Conservation (phyloP, 352 stramenopile species). For the Globisporangium heterothallicum region DNA sequence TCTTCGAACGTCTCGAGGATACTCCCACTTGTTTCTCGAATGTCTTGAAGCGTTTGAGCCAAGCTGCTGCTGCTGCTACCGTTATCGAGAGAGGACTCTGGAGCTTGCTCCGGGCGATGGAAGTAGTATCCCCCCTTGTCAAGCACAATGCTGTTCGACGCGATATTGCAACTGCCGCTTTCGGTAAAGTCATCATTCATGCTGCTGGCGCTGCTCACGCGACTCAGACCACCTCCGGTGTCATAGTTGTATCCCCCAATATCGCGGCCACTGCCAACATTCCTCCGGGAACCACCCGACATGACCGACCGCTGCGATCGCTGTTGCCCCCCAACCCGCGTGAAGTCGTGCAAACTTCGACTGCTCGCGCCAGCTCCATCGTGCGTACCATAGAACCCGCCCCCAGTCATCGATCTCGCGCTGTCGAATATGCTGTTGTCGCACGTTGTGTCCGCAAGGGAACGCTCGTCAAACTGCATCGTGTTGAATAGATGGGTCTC, state of each 20-base stretch:
- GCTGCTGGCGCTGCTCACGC: constrained; percentile 42
- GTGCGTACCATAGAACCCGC: constrained; percentile 2
- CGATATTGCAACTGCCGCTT: constrained; percentile 16
- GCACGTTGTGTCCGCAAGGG: constrained; percentile 25
- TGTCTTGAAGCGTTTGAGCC: constrained; percentile 16
- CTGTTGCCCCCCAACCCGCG: constrained; percentile 9
- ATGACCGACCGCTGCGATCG: constrained; percentile 25
- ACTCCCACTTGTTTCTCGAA: constrained; percentile 28
- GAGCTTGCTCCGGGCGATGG: constrained; percentile 27
- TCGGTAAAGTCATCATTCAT: constrained; percentile 37
- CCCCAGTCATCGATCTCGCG: constrained; percentile 14
- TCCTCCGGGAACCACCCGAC: constrained; percentile 15
- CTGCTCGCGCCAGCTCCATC: constrained; percentile 23
- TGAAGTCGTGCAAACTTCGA: constrained; percentile 13
- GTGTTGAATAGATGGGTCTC: constrained; percentile 28
- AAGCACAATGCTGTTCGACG: constrained; percentile 61
- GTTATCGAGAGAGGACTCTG: not conserved
- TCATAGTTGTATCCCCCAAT: constrained; percentile 29
- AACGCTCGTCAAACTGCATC: constrained; percentile 43
- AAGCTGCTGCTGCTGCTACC: constrained; percentile 6
- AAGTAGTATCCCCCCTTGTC: constrained; percentile 71
- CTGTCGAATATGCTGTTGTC: constrained; percentile 29
- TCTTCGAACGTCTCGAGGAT: constrained; percentile 61
- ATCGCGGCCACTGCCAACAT: constrained; percentile 20
- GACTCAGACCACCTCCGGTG: constrained; percentile 24